Base-by-base conservation (phyloP, 2,329 filamentous ascomycete species). In the Ascochyta pisi region DNA sequence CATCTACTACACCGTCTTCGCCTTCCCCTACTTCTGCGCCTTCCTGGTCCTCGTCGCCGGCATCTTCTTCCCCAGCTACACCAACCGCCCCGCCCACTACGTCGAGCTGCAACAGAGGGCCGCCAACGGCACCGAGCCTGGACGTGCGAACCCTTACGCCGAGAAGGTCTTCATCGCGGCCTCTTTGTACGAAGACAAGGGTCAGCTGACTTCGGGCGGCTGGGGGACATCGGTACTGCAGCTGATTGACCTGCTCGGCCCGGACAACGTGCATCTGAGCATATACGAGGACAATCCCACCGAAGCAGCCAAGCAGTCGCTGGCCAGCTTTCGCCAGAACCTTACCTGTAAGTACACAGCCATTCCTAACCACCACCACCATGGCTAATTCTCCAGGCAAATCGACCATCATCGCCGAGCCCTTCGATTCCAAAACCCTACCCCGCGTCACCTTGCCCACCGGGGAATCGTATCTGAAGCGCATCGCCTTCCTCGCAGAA, bases 131-230 rank as follows among this genome's bases (percentile, higher is more conserved):
- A 53, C 57, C 29, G 29, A 58, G 34, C 68, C 72, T 8, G 77
- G 77, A 3, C 69, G 82, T 42, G 83, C 78, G 7, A 87, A 87
- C 60, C 66, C 78, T 1, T 73, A 78, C 50, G 79, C 84, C 45
- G 87, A 91, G 70, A 89, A 86, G 65, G 78, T 92, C n/a, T 92
- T 89, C 67, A 89, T 92, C 47, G 87, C 87, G 1, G 85, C 89
- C 15, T 90, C 87, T 65, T 80, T 92, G 50, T 89, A 89, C 63
- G 88, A 92, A 65, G 78, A 80, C 19, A 78, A 79, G 6, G 88
- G 87, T 1, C 76, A 81, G 3, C 76, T 92, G 19, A 83, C 87
- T 0, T 76, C 79, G 6, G 88, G 89, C 1, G 76, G 79, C 26
- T 92, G 89, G 89, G 88, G 86, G 0, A 70, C 81, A 56, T 80